phyloP scores from a whole-genome alignment of 192 early-diverging fungal species.

The Mortierella antarctica region DNA sequence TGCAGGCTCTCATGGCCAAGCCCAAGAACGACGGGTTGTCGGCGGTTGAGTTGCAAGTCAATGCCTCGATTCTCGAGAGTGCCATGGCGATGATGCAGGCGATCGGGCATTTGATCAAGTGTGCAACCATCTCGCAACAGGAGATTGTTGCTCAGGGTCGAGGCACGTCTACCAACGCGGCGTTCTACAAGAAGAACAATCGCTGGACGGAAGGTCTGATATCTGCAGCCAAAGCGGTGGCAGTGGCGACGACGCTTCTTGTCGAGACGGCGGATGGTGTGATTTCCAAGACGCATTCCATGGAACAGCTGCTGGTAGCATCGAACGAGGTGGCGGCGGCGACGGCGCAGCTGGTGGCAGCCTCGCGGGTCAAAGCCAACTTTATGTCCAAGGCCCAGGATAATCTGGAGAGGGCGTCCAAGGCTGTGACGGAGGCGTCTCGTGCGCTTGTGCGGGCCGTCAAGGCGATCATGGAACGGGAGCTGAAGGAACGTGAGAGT shows the following conservation, averaged over 20 bases:
- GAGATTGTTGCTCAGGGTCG: slow-evolving; percentile 96
- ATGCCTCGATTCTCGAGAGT: slow-evolving; percentile 89
- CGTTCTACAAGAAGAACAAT: slow-evolving; percentile 99
- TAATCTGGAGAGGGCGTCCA: slow-evolving; percentile 90
- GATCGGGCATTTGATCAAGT: slow-evolving; percentile 92
- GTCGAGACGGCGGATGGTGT: slow-evolving; percentile 98
- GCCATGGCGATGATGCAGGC: slow-evolving; percentile 95
- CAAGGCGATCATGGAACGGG: slow-evolving; percentile 82
- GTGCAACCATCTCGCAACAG: slow-evolving; percentile 94
- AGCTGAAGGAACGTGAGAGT: slow-evolving; percentile 70
- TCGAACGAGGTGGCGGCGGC: slow-evolving; percentile 96
- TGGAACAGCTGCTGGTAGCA: slow-evolving; percentile 98
- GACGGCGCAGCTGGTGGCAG: slow-evolving; percentile 96
- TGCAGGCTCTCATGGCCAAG: slow-evolving; percentile 83
- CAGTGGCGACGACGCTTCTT: slow-evolving; percentile 89
- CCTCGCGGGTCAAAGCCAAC: slow-evolving; percentile 93
- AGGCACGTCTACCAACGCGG: slow-evolving; percentile 79
- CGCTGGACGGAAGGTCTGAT: slow-evolving; percentile 99
- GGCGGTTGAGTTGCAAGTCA: slow-evolving; percentile 87
- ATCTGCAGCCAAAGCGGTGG: slow-evolving; percentile 94
- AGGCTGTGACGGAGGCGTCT: slow-evolving; percentile 92
- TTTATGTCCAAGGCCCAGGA: slow-evolving; percentile 94
- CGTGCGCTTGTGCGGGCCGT: slow-evolving; percentile 94
- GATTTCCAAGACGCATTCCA: slow-evolving; percentile 85
- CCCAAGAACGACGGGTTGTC: slow-evolving; percentile 78